Evolutionary conservation across 371 early-diverging fungal species (phyloP), one percentile per base, ranked within the genome.

Genomic region (Lichtheimia ramosa): DNA sequence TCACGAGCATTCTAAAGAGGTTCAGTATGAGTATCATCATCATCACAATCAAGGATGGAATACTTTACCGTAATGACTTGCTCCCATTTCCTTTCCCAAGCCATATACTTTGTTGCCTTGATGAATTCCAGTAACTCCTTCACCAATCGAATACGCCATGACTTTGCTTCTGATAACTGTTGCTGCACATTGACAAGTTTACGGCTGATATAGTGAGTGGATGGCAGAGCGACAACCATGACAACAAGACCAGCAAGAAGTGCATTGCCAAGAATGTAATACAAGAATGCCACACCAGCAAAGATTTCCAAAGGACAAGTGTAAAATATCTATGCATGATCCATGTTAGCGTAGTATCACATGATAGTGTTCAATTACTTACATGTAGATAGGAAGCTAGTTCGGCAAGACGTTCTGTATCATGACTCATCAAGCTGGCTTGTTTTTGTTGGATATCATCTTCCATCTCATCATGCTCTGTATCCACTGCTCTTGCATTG

Each of bases 401-500:
- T 55, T 81, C 84, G 13, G 85, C 83, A 13, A 96, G 69, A 43
- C 93, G 81, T 43, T 86, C 84, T 5, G 87, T 74, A 63, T 96
- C 97, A 3, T 92, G 86, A 10, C 91, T 88, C 69, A 95, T 86
- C 58, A 96, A 65, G 68, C 87, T 95, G 42, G 73, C 66, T 23
- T 91, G 60, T 54, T 52, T 92, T 74, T 43, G 86, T 80, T 24
- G 89, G 1, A 68, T 56, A 34, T 67, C 52, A 7, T 70, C 62
- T 43, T 66, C 62, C 23, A 68, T 73, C 25, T 71, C 71, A 7
- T 63, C 65, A 1, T 68, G 43, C 3, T 61, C 51, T 2, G 63
- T 49, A 1, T 64, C 60, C 21, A 62, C 64, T 7, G 51, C 25
- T 23, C 54, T 57, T 1, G 56, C 34, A 24, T 58, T 58, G n/a